Percentiles rank a stretch among this genome's conserved stretches.
These are phyloP conservation scores for Echria macrotheca DNA, from an alignment of 495 filamentous ascomycete genomes.

Conservation along the genomic window DNA sequence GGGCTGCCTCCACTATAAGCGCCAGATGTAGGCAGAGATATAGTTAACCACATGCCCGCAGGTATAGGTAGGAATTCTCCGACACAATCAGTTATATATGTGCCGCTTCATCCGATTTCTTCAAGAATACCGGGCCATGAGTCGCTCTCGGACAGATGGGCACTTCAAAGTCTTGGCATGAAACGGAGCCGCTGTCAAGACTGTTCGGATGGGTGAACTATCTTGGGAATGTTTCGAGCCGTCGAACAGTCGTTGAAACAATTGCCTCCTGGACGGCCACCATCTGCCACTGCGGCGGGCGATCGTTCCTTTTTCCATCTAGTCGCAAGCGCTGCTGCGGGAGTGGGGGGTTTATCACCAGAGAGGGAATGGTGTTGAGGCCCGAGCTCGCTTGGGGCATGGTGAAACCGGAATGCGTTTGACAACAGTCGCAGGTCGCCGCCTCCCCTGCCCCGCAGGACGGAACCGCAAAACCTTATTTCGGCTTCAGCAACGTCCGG, in stretches of 20 bases:
- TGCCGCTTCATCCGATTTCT: background rate
- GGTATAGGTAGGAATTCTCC: too few species aligned
- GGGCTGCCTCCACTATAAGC: too few species aligned
- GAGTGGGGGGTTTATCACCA: background rate
- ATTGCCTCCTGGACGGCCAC: too few species aligned
- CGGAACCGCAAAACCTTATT: conserved; percentile 24
- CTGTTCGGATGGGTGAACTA: too few species aligned
- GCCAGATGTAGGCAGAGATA: too few species aligned
- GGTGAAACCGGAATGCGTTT: conserved; percentile 28
- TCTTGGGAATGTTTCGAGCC: conserved; percentile 1
- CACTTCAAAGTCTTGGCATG: conserved; percentile 4
- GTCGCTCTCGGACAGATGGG: background rate
- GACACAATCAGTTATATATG: too few species aligned
- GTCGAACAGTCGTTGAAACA: background rate
- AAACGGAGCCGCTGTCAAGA: background rate
- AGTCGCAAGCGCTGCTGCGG: background rate
- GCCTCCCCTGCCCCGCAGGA: conserved; percentile 13
- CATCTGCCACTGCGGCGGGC: too few species aligned
- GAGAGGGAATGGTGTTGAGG: background rate
- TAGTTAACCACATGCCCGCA: too few species aligned
- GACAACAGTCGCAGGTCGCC: conserved; percentile 25
- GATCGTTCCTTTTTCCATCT: too few species aligned
- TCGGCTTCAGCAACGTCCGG: conserved; percentile 28
- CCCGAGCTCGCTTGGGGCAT: background rate
- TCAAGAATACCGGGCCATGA: background rate